Evolutionary conservation across 2,329 filamentous ascomycete genomes (phyloP), one percentile per base, ranked within the genome.

Genomic region (Trichocomaceae sp.): DNA sequence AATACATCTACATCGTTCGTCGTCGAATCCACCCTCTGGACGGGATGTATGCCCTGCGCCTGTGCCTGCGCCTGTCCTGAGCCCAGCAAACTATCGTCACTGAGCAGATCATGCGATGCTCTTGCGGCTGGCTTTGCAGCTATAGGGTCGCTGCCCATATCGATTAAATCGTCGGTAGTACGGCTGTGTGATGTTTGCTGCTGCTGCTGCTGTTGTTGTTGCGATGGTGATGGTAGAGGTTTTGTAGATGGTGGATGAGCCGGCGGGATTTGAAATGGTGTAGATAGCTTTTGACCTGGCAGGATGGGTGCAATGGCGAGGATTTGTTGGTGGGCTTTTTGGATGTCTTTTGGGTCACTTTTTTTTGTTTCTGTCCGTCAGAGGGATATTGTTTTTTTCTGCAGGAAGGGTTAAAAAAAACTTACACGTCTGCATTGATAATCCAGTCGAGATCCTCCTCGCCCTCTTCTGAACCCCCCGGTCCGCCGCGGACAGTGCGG

Each of bases 391-490:
- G n/a, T n/a, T n/a, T n/a, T n/a, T n/a, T n/a, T n/a, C n/a, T n/a
- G n/a, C n/a, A n/a, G n/a, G n/a, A 26, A 26, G 4, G 8, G 8
- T 26, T 26, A 26, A 26, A 29, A 20, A 46, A 39, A 6, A 19
- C 83, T 71, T 73, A 95, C 90, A 99, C 82, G 54, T 85, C 79
- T 1, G 91, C 86, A 69, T 92, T 87, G 65, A 99, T 88, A 65
- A 97, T 91, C 89, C 90, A 99, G 72, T 97, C 93, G 29, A 99
- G 75, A 61, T 88, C 89, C 67, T 95, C 90, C 69, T 95, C 88
- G 26, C 88, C 88, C 67, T 92, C 85, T 59, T 93, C 88, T 3
- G 79, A 68, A 1, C 84, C 85, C 31, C 85, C 86, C 1, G 84
- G 83, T 1, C 85, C 87, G 22, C 84, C 84, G 45, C 82, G 80